These are phyloP conservation scores for Kwoniella europaea DNA, from an alignment of 768 basidiomycete genomes.

Conservation along the genomic window DNA sequence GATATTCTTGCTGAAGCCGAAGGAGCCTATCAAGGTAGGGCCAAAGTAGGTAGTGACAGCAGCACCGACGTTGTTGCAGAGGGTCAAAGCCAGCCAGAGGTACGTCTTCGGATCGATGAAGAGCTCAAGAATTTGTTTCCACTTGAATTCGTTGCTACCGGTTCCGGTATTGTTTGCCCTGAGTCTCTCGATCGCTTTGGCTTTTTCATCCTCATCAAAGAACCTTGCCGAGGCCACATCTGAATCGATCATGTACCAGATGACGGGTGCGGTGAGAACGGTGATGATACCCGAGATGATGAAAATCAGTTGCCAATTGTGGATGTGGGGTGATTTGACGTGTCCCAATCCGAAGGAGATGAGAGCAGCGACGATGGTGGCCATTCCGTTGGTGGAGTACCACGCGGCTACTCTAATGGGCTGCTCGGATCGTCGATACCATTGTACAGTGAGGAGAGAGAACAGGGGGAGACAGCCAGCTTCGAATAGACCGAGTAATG, in stretches of 20 bases:
- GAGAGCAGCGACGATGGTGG: slow-evolving; percentile 49
- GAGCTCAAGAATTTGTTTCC: slow-evolving; percentile 45
- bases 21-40: slow-evolving; percentile 37
- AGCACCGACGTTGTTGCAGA: slow-evolving; percentile 48
- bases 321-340: slow-evolving; percentile 36
- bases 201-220: slow-evolving; percentile 47
- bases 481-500: slow-evolving; percentile 57
- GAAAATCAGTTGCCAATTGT: slow-evolving; percentile 54
- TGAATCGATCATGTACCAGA: slow-evolving; percentile 48
- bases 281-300: slow-evolving; percentile 51
- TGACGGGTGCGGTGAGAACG: slow-evolving; percentile 44
- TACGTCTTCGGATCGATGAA: slow-evolving; percentile 50
- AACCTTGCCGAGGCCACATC: slow-evolving; percentile 47
- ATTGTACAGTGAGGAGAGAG: slow-evolving; percentile 50
- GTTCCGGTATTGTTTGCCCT: slow-evolving; percentile 55
- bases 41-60: slow-evolving; percentile 50
- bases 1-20: slow-evolving; percentile 42
- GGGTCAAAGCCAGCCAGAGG: slow-evolving; percentile 36
- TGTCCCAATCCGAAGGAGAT: slow-evolving; percentile 51
- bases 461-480: slow-evolving; percentile 40
- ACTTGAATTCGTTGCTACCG: slow-evolving; percentile 53
- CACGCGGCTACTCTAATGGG: slow-evolving; percentile 44
- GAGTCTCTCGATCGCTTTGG: slow-evolving; percentile 53
- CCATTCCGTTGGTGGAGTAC: slow-evolving; percentile 53
- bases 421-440: slow-evolving; percentile 47